Base-by-base conservation (phyloP, 345 rosid genomes). In the Citrus medica region DNA sequence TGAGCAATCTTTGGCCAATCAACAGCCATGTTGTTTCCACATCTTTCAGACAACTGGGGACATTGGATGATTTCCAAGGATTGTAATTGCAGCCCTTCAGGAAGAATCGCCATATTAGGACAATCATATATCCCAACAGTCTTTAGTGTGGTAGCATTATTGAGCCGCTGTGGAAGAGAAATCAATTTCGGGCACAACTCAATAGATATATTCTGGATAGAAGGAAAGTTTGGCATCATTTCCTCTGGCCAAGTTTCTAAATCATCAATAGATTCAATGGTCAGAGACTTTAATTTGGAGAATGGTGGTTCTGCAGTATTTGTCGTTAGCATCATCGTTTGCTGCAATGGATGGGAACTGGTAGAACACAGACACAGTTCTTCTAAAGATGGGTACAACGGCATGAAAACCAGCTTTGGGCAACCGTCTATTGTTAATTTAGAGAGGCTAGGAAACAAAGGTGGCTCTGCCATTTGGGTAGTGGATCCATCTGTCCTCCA, bases 401-500 rank as follows among this genome's bases (percentile, higher is more conserved):
- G 77, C 77, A 79, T 79, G 30, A 28, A 72, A 24, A 46, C 9
- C 64, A 72, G 30, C 22, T 35, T 55, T 1, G 77, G 81, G 25
- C 81, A 79, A 21, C 6, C 0, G 5, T 1, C 16, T 12, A 79
- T 72, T 16, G 7, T 5, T 53, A 79, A 27, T 9, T 37, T n/a
- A 24, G 73, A 79, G 27, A 79, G 77, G 10, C 67, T 37, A 55
- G 72, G 77, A 37, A 72, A 73, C 5, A 4, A 7, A 51, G 81
- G 81, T 9, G 64, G 71, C 37, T 71, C 17, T 30, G 7, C 42
- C 63, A 5, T 7, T 33, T 12, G 21, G 5, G 16, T 33, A 19
- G 19, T 27, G 17, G 56, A 19, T 22, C 56, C 42, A 28, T 16
- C 48, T 13, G 7, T n/a, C 53, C 9, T 48, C 62, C 72, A 35